Conservation (phyloP, 2,329 filamentous ascomycete species). For the Verruconis gallopava region DNA sequence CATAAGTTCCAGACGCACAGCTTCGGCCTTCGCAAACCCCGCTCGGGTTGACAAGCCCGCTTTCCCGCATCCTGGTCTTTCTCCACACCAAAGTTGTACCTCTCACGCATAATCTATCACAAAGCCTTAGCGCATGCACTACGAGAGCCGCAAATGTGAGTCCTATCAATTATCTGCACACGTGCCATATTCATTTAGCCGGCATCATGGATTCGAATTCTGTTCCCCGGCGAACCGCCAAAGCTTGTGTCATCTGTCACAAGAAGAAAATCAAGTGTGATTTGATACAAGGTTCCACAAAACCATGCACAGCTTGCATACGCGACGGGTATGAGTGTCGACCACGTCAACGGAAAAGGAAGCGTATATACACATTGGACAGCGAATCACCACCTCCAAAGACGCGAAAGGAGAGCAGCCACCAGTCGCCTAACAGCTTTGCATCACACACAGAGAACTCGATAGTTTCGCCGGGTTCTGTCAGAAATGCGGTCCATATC, state of each 20-base stretch:
- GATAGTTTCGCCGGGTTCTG: neutral
- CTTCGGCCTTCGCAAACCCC: too few species aligned
- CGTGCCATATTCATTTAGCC: neutral
- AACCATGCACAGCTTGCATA: slow-evolving; percentile 26
- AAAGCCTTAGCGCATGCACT: too few species aligned
- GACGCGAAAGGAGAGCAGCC: slow-evolving; percentile 9
- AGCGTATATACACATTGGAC: slow-evolving; percentile 19
- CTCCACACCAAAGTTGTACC: too few species aligned
- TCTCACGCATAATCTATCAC: too few species aligned
- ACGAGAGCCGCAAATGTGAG: too few species aligned
- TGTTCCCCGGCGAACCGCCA: slow-evolving; percentile 13
- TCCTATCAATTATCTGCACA: too few species aligned
- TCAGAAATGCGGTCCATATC: neutral
- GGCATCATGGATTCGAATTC: neutral
- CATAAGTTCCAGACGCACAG: too few species aligned
- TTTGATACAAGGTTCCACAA: slow-evolving; percentile 20
- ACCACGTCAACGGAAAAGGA: slow-evolving; percentile 21
- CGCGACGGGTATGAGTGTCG: slow-evolving; percentile 22
- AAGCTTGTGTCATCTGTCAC: slow-evolving; percentile 30
- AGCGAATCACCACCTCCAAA: slow-evolving; percentile 18
- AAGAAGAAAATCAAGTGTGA: slow-evolving; percentile 28
- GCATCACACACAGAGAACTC: slow-evolving; percentile 3
- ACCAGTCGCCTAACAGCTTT: slow-evolving; percentile 12
- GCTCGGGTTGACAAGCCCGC: too few species aligned
- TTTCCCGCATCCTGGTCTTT: too few species aligned